Evolutionary conservation across 164 flowering plant genomes (phyloP).

Genomic region (Echeveria elegans): DNA sequence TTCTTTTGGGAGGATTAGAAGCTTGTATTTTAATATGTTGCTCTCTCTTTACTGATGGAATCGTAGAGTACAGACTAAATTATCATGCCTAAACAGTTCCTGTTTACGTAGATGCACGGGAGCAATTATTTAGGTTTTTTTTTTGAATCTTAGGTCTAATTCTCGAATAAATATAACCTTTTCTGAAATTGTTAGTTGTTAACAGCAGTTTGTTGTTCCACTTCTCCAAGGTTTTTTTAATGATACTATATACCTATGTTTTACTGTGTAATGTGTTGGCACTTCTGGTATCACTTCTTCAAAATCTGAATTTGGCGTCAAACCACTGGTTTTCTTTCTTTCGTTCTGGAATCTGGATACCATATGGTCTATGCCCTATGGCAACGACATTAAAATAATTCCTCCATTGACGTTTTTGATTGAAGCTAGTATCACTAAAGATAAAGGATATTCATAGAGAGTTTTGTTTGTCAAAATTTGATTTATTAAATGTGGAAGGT

Average conservation of each 20-base stretch:
- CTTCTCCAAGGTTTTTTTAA: too few relatives aligned
- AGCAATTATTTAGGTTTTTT: too few relatives aligned
- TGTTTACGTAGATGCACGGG: too few relatives aligned
- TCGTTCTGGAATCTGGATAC: neutral
- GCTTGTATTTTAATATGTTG: too few relatives aligned
- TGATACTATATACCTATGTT: too few relatives aligned
- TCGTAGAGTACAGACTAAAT: too few relatives aligned
- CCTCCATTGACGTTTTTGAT: neutral
- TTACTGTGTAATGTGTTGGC: neutral
- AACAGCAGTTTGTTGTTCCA: too few relatives aligned
- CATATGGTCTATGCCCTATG: neutral
- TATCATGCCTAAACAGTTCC: too few relatives aligned
- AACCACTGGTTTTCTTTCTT: too few relatives aligned
- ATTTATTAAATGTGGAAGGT: neutral
- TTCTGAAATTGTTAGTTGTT: neutral
- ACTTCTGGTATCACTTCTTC: neutral
- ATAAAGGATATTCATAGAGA: neutral
- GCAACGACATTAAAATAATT: neutral
- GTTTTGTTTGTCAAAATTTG: neutral
- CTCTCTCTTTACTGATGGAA: too few relatives aligned
- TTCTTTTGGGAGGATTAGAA: neutral
- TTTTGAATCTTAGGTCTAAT: too few relatives aligned
- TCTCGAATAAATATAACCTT: too few relatives aligned
- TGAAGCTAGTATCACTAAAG: neutral
- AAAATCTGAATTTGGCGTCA: neutral